Percentiles rank a stretch among this genome's conserved stretches.
Evolutionary conservation across 208 protist genomes (phyloP).

Genomic region (Trypanosoma rangeli): DNA sequence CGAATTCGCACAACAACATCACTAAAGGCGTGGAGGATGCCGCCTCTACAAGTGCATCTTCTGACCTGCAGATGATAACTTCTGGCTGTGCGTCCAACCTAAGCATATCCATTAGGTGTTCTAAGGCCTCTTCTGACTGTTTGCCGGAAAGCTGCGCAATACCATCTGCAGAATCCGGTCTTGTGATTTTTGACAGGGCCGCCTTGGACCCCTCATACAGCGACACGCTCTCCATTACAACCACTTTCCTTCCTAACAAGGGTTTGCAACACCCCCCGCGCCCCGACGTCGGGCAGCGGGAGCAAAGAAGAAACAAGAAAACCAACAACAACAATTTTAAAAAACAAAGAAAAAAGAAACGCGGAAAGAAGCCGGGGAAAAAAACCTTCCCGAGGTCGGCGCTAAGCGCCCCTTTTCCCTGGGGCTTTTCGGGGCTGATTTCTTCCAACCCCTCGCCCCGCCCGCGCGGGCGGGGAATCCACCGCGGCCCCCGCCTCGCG

Average conservation of each 20-base stretch:
- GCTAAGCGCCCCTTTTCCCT: no score
- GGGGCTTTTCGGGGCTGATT: no score
- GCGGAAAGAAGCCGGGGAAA: no score
- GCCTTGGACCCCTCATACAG: slow-evolving; percentile 11
- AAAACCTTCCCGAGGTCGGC: no score
- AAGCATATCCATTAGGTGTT: slow-evolving; percentile 22
- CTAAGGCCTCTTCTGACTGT: slow-evolving; percentile 4
- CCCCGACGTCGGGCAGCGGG: no score
- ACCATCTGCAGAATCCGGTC: neutral
- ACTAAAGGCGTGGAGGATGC: slow-evolving; percentile 19
- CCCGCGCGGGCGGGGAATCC: no score
- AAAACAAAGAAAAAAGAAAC: no score
- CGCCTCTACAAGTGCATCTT: slow-evolving; percentile 2
- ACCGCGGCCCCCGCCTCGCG: no score
- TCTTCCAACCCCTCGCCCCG: no score
- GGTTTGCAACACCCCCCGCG: no score
- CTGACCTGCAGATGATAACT: neutral
- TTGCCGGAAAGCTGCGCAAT: neutral
- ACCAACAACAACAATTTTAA: neutral
- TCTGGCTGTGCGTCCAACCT: slow-evolving; percentile 16
- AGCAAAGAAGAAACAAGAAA: slow-evolving; percentile 4
- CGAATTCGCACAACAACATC: slow-evolving; percentile 23
- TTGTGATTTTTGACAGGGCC: neutral
- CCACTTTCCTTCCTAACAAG: neutral
- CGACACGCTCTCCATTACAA: neutral